A percentile compares a stretch with the other conserved stretches of the same genome.
Evolutionary conservation across 2,329 filamentous ascomycete species (phyloP).

Genomic region (Phyllosticta citrichinensis): DNA sequence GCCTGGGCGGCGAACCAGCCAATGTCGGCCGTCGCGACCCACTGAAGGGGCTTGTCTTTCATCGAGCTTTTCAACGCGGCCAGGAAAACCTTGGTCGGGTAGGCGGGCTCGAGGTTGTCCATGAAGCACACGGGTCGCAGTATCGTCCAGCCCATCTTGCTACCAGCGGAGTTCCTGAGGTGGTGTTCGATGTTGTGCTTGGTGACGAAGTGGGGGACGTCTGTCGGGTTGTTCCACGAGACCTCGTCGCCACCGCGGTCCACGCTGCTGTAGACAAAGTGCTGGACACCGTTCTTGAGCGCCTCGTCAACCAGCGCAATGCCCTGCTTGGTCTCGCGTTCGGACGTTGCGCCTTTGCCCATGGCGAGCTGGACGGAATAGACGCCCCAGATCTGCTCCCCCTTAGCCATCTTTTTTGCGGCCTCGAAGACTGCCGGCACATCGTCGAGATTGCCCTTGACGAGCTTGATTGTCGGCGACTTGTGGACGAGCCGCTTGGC

Average conservation of each 20-base stretch:
- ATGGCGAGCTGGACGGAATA: constrained; percentile 50
- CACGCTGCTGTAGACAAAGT: constrained; percentile 55
- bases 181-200: constrained; percentile 55
- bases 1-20: constrained; percentile 42
- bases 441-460: constrained; percentile 49
- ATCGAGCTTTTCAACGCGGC: constrained; percentile 34
- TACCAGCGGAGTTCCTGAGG: constrained; percentile 35
- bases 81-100: constrained; percentile 40
- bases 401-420: constrained; percentile 24
- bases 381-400: constrained; percentile 46
- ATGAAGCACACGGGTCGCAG: constrained; percentile 54
- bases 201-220: constrained; percentile 51
- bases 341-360: constrained; percentile 33
- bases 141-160: constrained; percentile 50
- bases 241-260: constrained; percentile 50
- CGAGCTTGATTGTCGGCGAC: constrained; percentile 41
- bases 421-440: constrained; percentile 40
- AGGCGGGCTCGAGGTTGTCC: constrained; percentile 44
- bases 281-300: constrained; percentile 43
- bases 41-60: constrained; percentile 32
- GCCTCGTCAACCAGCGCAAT: constrained; percentile 49
- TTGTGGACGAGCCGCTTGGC: constrained; percentile 40
- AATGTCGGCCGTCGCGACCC: constrained; percentile 38
- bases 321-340: constrained; percentile 45
- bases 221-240: constrained; percentile 36